phyloP scores from a whole-genome alignment of 192 early-diverging fungal species.

The Backusella liffmaniae region DNA sequence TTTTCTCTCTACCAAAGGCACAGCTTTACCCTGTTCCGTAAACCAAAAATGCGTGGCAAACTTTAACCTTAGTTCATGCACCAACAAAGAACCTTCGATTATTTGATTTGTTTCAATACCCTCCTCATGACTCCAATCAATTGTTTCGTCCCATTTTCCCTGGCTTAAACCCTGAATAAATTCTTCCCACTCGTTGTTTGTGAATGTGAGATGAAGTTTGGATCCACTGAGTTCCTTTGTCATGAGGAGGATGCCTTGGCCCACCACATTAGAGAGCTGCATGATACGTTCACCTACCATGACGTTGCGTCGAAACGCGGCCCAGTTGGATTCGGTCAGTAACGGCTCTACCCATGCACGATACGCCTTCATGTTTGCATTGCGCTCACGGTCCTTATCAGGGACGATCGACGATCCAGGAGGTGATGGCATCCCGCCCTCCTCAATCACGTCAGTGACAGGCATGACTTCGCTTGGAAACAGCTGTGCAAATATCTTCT shows the following conservation, averaged over 20 bases:
- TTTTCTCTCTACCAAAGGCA: constrained; percentile 4
- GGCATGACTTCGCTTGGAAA: constrained; percentile 24
- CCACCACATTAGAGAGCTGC: constrained; percentile 33
- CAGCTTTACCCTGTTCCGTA: not conserved
- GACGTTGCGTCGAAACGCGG: constrained; percentile 40
- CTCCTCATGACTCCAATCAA: constrained; percentile 20
- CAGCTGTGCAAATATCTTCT: constrained; percentile 22
- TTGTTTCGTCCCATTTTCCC: constrained; percentile 22
- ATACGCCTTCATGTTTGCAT: constrained; percentile 36
- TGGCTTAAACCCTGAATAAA: constrained; percentile 23
- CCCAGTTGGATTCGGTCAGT: constrained; percentile 33
- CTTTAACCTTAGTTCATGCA: constrained; percentile 25
- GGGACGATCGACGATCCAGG: not conserved
- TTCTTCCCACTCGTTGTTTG: constrained; percentile 35
- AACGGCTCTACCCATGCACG: constrained; percentile 33
- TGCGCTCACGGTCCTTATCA: constrained; percentile 30
- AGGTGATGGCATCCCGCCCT: not conserved
- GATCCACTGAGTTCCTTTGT: constrained; percentile 45
- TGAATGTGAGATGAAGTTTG: constrained; percentile 41
- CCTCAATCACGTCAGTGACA: not conserved
- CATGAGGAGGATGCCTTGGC: constrained; percentile 45
- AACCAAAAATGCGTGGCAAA: constrained; percentile 28
- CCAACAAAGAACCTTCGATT: constrained; percentile 13
- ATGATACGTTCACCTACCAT: constrained; percentile 39
- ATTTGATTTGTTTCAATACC: not conserved